A percentile compares a stretch with the other conserved stretches of the same genome.
These are phyloP conservation scores for Fusarium sororula DNA, from an alignment of 2,329 filamentous ascomycete species.

Conservation along the genomic window DNA sequence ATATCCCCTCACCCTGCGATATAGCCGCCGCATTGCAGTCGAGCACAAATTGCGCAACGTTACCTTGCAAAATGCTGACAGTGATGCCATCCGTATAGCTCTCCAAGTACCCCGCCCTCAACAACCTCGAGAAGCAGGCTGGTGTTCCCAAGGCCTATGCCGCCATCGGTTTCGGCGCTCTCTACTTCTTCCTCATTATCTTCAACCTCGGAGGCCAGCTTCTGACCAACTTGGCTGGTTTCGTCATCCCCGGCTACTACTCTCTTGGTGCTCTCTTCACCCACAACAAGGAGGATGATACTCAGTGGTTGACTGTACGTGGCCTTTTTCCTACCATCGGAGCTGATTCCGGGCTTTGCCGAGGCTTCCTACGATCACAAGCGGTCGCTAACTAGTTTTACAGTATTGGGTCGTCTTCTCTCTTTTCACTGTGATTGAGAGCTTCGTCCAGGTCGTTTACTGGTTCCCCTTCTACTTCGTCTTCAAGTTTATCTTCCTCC, in stretches of 20 bases:
- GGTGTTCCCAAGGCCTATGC: conserved; percentile 87
- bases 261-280: conserved; percentile 82
- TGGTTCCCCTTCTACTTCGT: conserved; percentile 99
- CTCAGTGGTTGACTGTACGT: conserved; percentile 79
- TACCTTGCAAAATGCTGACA: conserved; percentile 33
- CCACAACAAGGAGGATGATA: conserved; percentile 76
- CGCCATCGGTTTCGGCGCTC: conserved; percentile 76
- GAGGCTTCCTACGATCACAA: neutral
- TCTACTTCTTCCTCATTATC: conserved; percentile 92
- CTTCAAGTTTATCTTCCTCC: conserved; percentile 97
- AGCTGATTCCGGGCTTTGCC: conserved; percentile 3
- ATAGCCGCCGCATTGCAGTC: conserved; percentile 8
- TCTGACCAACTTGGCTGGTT: conserved; percentile 86
- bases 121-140: conserved; percentile 87
- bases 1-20: conserved; percentile 43
- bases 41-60: conserved; percentile 26
- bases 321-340: conserved; percentile 6
- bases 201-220: conserved; percentile 93
- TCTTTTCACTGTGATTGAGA: conserved; percentile 85
- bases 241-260: conserved; percentile 85
- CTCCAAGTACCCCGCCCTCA: conserved; percentile 83
- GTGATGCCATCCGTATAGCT: conserved; percentile 63
- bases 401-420: conserved; percentile 91
- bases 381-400: conserved; percentile 46
- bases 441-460: conserved; percentile 84